These are phyloP conservation scores for Galeopsis tetrahit DNA, from an alignment of 257 asterid species.

Conservation along the genomic window DNA sequence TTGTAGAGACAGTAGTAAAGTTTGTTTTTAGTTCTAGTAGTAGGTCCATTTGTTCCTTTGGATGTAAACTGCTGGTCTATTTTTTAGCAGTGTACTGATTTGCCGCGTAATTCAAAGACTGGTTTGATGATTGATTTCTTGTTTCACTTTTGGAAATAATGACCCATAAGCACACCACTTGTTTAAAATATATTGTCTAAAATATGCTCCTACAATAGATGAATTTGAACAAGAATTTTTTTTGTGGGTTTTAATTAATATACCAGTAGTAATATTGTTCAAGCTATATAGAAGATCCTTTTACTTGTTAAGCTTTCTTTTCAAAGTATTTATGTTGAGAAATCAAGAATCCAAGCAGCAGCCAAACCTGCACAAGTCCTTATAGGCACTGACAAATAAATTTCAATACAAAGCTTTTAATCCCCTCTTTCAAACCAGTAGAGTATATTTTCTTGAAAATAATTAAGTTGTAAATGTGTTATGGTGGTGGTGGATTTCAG, in stretches of 20 bases:
- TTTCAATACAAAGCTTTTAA: conserved; percentile 39
- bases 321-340: no score
- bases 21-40: neutral
- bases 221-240: no score
- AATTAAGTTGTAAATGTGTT: neutral
- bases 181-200: no score
- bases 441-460: conserved; percentile 26
- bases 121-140: conserved; percentile 18
- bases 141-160: neutral
- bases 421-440: conserved; percentile 15
- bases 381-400: neutral
- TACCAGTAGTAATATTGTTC: no score
- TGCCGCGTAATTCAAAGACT: conserved; percentile 12
- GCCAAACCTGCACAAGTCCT: conserved; percentile 5
- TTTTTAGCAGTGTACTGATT: neutral
- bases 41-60: neutral
- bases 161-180: neutral
- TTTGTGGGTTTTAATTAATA: no score
- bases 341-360: neutral
- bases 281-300: no score
- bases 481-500: conserved; percentile 72
- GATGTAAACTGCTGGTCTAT: conserved; percentile 19
- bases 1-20: neutral
- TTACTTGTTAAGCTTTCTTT: no score
- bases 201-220: no score